These are phyloP conservation scores for Hevea brasiliensis DNA, from an alignment of 345 rosid genomes.

Conservation along the genomic window DNA sequence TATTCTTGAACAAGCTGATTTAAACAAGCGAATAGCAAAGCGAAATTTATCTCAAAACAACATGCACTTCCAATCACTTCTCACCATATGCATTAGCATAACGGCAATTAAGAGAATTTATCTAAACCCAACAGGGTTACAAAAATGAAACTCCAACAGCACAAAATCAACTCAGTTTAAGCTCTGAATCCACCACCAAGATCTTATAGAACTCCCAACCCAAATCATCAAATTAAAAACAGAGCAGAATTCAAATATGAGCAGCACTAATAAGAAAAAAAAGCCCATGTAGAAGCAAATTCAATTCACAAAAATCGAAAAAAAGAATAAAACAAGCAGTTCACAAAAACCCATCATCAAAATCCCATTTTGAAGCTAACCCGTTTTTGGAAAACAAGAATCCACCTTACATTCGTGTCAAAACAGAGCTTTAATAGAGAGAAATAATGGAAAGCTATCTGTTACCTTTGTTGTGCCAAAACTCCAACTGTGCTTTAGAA, in stretches of 20 bases:
- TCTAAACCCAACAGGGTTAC: neutral
- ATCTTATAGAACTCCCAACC: neutral
- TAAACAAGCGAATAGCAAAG: neutral
- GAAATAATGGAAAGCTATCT: neutral
- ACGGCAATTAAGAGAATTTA: neutral
- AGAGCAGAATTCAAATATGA: neutral
- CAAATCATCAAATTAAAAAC: neutral
- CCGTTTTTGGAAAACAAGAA: conserved; percentile 1
- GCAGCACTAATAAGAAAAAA: neutral
- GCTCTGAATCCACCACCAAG: conserved; percentile 5
- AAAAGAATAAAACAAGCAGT: neutral
- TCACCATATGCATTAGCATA: conserved; percentile 5
- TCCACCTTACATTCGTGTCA: neutral
- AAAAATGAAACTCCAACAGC: neutral
- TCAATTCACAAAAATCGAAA: neutral
- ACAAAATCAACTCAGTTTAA: neutral
- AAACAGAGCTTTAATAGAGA: neutral
- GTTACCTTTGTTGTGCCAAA: conserved; percentile 10
- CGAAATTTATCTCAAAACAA: neutral
- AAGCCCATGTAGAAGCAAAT: neutral
- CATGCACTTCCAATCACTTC: neutral
- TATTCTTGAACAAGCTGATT: conserved; percentile 1
- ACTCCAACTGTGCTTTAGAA: conserved; percentile 9
- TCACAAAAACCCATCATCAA: conserved; percentile 7
- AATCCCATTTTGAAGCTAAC: conserved; percentile 15